Evolutionary conservation across 2,329 filamentous ascomycete species (phyloP), one percentile per base, ranked within the genome.

Genomic region (Verticillium alfalfae): DNA sequence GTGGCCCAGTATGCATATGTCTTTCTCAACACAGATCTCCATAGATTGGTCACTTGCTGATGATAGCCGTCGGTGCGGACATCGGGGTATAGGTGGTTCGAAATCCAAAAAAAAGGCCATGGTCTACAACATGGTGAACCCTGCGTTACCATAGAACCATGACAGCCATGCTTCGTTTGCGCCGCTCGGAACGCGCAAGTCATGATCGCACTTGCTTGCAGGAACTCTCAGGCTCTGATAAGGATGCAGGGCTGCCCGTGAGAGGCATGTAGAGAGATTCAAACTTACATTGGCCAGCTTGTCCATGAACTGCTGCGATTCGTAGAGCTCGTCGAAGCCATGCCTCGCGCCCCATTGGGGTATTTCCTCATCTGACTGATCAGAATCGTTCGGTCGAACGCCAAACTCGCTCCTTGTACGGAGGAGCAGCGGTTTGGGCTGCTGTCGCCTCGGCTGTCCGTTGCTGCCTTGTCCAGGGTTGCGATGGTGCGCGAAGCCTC

Each of bases 311-410:
- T 97, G 92, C 67, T 93, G 91, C 5, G 91, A 96, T 71, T 92
- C 90, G 73, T 96, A 93, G 74, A 97, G 92, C 68, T 93, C 90
- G 71, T 96, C 92, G 79, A 95, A 97, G 57, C 93, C 93, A 78
- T 97, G 93, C 57, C 93, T 86, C 73, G 83, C 83, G 8, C 84
- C 84, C 81, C 82, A 84, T 66, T 82, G 79, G 54, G 77, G 75
- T 37, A 80, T 73, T 52, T 82, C 80, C 3, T 82, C 79, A 15
- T 81, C 79, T 34, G 71, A 68, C 58, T 74, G 70, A 52, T 80
- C 78, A 18, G 79, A 75, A 16, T 78, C 71, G 31, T 77, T 75
- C 41, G 76, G 72, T 34, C 77, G 78, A 54, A 78, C 72, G 34
- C 73, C 77, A 67, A 79, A 81, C 66, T 87, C 84, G 71, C 83